Evolutionary conservation across 176 grass and related monocot genomes (phyloP).

Genomic region (Bonia amplexicaulis): DNA sequence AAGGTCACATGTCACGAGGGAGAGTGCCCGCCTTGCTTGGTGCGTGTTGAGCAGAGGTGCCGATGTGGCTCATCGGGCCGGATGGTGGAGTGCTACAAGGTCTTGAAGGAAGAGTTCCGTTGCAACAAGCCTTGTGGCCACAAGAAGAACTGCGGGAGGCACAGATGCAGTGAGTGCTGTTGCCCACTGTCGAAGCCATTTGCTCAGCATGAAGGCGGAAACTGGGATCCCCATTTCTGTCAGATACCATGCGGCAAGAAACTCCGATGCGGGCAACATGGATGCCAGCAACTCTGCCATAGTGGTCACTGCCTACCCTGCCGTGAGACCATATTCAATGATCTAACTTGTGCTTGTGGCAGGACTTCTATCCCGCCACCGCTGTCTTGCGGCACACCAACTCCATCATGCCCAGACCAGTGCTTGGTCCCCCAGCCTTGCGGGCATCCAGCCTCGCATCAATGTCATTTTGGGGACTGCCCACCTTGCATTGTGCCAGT

Average conservation of each 20-base stretch:
- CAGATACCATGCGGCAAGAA: constrained; percentile 83
- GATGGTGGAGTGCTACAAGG: constrained; percentile 73
- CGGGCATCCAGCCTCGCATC: constrained; percentile 63
- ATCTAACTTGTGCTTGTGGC: constrained; percentile 84
- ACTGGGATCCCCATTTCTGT: constrained; percentile 83
- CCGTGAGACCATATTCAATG: constrained; percentile 83
- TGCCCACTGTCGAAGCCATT: constrained; percentile 54
- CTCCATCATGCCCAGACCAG: constrained; percentile 66
- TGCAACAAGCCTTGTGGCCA: constrained; percentile 76
- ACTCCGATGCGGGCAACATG: constrained; percentile 78
- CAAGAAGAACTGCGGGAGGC: constrained; percentile 95
- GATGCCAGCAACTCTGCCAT: constrained; percentile 79
- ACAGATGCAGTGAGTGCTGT: constrained; percentile 78
- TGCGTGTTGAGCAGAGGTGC: constrained; percentile 71
- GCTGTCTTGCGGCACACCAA: constrained; percentile 68
- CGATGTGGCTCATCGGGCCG: constrained; percentile 60
- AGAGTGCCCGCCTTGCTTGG: constrained; percentile 61
- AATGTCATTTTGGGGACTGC: constrained; percentile 89
- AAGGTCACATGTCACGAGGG: constrained; percentile 78
- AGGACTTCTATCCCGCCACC: constrained; percentile 77
- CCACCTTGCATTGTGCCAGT: constrained; percentile 68
- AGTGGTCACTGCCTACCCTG: constrained; percentile 80
- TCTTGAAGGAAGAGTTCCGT: constrained; percentile 41
- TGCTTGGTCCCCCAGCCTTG: constrained; percentile 73
- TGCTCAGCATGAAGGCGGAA: constrained; percentile 18